A percentile compares a stretch with the other conserved stretches of the same genome.
phyloP scores from a whole-genome alignment of 2,329 filamentous ascomycete species.

The Allantophomopsis cytisporea region DNA sequence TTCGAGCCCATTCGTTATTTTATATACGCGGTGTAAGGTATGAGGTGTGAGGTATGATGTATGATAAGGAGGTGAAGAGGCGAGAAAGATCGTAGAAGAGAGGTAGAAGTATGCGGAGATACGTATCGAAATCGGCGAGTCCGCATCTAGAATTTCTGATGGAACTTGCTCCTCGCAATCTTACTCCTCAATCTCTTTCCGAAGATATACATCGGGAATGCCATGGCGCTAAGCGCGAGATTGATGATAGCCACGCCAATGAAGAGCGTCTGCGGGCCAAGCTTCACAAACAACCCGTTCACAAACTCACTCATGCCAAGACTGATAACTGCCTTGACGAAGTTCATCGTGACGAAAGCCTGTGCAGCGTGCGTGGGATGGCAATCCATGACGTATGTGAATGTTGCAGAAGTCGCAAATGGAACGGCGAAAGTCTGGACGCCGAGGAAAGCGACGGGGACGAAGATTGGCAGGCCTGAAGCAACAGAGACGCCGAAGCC shows the following conservation, averaged over 20 bases:
- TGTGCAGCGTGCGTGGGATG: constrained; percentile 24
- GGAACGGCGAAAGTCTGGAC: constrained; percentile 21
- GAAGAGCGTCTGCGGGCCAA: no score
- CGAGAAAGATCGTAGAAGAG: no score
- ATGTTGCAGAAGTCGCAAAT: constrained; percentile 22
- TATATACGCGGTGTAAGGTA: no score
- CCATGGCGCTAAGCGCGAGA: constrained; percentile 9
- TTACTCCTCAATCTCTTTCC: constrained; percentile 18
- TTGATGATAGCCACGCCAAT: no score
- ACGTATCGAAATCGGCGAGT: no score
- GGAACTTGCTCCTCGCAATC: constrained; percentile 7
- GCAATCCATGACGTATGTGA: constrained; percentile 26
- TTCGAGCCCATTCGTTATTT: no score
- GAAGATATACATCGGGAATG: constrained; percentile 16
- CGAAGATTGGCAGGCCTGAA: constrained; percentile 16
- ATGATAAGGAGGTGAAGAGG: no score
- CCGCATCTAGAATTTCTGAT: constrained; percentile 4
- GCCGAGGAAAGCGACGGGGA: constrained; percentile 20
- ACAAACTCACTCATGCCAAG: constrained; percentile 14
- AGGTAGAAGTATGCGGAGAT: no score
- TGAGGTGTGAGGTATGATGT: no score
- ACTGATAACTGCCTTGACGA: constrained; percentile 23
- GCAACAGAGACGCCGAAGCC: constrained; percentile 21
- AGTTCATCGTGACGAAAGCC: constrained; percentile 25
- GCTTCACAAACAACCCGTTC: constrained; percentile 2